Percentiles rank a stretch among this genome's conserved stretches.
phyloP scores from a whole-genome alignment of 805 yeast genomes.

The Blastobotrys terrestris region DNA sequence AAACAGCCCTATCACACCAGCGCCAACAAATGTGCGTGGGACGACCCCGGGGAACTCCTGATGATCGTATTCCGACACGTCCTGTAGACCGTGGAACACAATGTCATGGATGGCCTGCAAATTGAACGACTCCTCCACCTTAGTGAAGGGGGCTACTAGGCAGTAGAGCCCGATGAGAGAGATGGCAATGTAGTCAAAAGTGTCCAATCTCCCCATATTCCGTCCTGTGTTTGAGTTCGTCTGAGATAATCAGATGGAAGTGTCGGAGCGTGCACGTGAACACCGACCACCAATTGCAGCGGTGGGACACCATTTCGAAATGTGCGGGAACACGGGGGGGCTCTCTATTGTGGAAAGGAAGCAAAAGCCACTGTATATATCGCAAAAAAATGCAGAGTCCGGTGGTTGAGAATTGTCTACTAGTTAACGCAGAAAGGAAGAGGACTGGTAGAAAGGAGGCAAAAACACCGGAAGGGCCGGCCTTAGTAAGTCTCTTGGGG shows the following conservation, averaged over 20 bases:
- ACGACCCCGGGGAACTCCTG: slow-evolving; percentile 78
- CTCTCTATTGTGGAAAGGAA: no score
- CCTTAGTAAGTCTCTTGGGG: no score
- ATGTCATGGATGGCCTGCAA: slow-evolving; percentile 86
- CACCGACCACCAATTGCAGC: no score
- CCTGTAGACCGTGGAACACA: slow-evolving; percentile 57
- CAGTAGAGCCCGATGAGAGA: slow-evolving; percentile 45
- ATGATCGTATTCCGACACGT: slow-evolving; percentile 61
- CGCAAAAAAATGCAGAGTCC: no score
- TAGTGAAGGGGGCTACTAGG: slow-evolving; percentile 68
- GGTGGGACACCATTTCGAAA: slow-evolving; percentile 1
- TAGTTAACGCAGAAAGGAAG: no score
- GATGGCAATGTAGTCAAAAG: slow-evolving; percentile 37
- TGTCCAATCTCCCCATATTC: slow-evolving; percentile 14
- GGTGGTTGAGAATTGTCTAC: no score
- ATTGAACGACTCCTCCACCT: slow-evolving; percentile 92
- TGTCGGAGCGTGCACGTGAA: no score
- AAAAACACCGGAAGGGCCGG: no score
- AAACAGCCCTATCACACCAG: slow-evolving; percentile 46
- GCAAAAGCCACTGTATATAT: no score
- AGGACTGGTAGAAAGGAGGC: no score
- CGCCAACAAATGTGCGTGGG: slow-evolving; percentile 77
- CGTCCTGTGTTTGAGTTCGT: not conserved
- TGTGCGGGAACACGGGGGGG: not conserved
- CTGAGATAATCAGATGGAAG: no score